Evolutionary conservation across 1,139 yeast species (phyloP), one percentile per base, ranked within the genome.

Genomic region (Hansenula anomala): DNA sequence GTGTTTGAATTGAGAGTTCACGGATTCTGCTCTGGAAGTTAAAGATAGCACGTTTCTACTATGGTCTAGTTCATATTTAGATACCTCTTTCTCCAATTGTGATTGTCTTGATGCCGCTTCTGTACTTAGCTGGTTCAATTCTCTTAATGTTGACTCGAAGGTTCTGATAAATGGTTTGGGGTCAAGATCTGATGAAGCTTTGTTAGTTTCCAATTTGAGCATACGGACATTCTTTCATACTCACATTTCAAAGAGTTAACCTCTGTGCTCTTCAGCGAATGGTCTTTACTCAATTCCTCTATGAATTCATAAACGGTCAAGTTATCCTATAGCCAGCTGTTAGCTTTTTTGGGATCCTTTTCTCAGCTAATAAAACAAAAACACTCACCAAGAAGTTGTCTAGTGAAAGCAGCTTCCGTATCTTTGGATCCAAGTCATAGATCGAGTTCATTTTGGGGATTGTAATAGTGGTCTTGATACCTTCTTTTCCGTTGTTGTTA

Each of bases 81-180:
- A 72, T 1, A 83, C 89, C 23, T 75, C 78, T 26, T 64, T 65
- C 35, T 75, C 83, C 24, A 79, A 66, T 14, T 61, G 63, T 1
- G 60, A 63, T 45, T 75, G 78, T 41, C 69, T 71, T 12, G 60
- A 57, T 8, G 65, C 58, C 2, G 89, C 78, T 36, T 80, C 80
- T 1, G 68, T 69, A 36, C 71, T 71, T 34, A 89, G 61, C 36
- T 69, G 69, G 51, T 80, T 76, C 46, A 88, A 64, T 55, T 87
- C 94, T 39, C 80, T 71, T 34, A 89, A 66, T 1, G 94, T 88
- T 2, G 92, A 79, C 60, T 90, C 97, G 60, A 92, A 90, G 0
- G 96, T 87, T 53, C 96, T 75, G 39, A 92, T 92, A 58, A 87
- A 90, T 2, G 98, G 98, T 51, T 87, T 89, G 2, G 98, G 97